A percentile compares a stretch with the other conserved stretches of the same genome.
Evolutionary conservation across 202 grass and related monocot genomes (phyloP).

Genomic region (Saccharum hybrid): DNA sequence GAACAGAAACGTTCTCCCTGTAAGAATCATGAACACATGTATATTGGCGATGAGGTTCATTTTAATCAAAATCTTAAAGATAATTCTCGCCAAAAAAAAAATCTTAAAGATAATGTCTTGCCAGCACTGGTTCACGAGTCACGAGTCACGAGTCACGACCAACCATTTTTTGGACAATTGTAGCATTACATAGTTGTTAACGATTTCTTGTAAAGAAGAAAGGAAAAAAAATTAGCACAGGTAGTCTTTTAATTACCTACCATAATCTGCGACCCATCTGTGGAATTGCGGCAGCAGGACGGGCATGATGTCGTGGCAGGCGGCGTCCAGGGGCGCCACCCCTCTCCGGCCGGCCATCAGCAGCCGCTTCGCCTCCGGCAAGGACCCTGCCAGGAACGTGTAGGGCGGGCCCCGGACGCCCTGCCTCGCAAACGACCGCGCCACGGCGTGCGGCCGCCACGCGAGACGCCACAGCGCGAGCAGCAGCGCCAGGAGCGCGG

Average conservation of each 20-base stretch:
- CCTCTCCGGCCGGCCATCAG: slow-evolving; percentile 1
- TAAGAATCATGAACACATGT: not conserved
- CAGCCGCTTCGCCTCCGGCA: slow-evolving; percentile 47
- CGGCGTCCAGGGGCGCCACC: slow-evolving; percentile 34
- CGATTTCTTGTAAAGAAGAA: no score
- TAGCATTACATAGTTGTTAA: no score
- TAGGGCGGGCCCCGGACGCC: slow-evolving; percentile 45
- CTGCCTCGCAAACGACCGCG: slow-evolving; percentile 42
- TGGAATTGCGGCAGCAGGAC: slow-evolving; percentile 41
- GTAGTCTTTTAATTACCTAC: not conserved
- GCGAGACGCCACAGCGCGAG: slow-evolving; percentile 32
- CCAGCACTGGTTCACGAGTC: not conserved
- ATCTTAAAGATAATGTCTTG: not conserved
- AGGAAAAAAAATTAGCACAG: not conserved
- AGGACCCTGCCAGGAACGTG: slow-evolving; percentile 44
- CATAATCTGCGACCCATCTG: slow-evolving; percentile 52
- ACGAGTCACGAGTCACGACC: not conserved
- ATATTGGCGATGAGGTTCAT: not conserved
- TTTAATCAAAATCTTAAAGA: not conserved
- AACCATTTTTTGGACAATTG: not conserved
- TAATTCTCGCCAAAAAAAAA: not conserved
- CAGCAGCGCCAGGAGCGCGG: not conserved
- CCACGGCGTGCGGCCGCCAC: slow-evolving; percentile 46
- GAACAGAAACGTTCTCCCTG: slow-evolving; percentile 48
- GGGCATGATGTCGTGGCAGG: slow-evolving; percentile 46